phyloP scores from a whole-genome alignment of 768 basidiomycete species.

The Auricularia auricula-judae region DNA sequence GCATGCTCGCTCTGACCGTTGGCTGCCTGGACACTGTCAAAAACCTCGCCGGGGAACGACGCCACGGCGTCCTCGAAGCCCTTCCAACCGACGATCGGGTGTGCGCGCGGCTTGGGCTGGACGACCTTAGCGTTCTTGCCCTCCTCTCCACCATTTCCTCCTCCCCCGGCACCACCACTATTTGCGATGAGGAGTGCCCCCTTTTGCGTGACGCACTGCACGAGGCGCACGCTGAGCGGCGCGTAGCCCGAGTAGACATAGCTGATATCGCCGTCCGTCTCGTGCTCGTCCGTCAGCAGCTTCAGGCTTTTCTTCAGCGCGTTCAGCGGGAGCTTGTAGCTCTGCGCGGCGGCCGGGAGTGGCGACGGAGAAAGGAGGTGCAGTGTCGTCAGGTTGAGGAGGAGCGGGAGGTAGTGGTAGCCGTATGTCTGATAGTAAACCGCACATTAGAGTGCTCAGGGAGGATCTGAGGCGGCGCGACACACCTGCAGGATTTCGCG shows the following conservation, averaged over 20 bases:
- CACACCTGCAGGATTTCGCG: conserved; percentile 82
- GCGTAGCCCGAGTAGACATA: conserved; percentile 97
- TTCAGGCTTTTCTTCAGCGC: conserved; percentile 72
- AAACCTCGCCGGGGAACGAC: conserved; percentile 72
- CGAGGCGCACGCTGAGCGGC: conserved; percentile 80
- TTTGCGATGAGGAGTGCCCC: conserved; percentile 52
- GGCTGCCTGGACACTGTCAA: conserved; percentile 49
- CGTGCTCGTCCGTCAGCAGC: conserved; percentile 79
- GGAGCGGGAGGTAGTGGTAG: conserved; percentile 38
- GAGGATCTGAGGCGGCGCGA: conserved; percentile 1
- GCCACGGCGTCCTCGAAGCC: conserved; percentile 88
- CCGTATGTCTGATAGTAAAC: conserved; percentile 58
- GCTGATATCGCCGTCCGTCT: conserved; percentile 67
- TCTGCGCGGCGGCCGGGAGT: conserved; percentile 40
- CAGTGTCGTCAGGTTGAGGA: conserved; percentile 25
- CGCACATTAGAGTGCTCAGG: conserved; percentile 45
- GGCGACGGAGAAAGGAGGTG: conserved; percentile 51
- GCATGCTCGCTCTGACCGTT: conserved; percentile 3
- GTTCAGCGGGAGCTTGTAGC: conserved; percentile 58
- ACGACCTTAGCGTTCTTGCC: conserved; percentile 15
- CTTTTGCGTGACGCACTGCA: conserved; percentile 90
- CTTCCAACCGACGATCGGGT: conserved; percentile 93
- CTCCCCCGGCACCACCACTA: conserved; percentile 11
- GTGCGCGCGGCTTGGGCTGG: conserved; percentile 56
- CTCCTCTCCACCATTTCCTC: conserved; percentile 34